phyloP scores from a whole-genome alignment of 805 yeast genomes.

The Ogataea wickerhamii region DNA sequence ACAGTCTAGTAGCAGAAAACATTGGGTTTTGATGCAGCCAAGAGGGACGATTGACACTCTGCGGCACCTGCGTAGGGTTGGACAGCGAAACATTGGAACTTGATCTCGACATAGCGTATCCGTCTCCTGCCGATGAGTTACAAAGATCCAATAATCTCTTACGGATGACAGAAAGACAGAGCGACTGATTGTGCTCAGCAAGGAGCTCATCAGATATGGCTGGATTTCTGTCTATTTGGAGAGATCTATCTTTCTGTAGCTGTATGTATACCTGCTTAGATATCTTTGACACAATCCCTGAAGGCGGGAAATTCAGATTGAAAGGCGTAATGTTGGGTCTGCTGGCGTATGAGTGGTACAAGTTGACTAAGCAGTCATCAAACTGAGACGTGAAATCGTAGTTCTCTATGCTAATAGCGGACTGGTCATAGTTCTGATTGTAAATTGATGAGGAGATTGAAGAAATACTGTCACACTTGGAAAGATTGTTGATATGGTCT shows the following conservation, averaged over 20 bases:
- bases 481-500: conserved; percentile 6
- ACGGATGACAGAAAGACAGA: conserved; percentile 30
- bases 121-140: conserved; percentile 19
- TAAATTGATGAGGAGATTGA: conserved; percentile 22
- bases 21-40: conserved; percentile 34
- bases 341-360: conserved; percentile 46
- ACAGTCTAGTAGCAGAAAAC: conserved; percentile 28
- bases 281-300: conserved; percentile 59
- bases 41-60: conserved; percentile 28
- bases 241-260: conserved; percentile 14
- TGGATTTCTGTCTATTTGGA: conserved; percentile 25
- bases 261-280: conserved; percentile 49
- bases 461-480: conserved; percentile 22
- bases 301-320: conserved; percentile 60
- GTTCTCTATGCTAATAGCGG: conserved; percentile 21
- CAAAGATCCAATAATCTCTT: conserved; percentile 32
- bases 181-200: conserved; percentile 20
- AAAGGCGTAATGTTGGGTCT: conserved; percentile 69
- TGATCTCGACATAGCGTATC: conserved; percentile 25
- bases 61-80: conserved; percentile 2
- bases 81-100: conserved; percentile 21
- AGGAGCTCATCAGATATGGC: conserved; percentile 29
- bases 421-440: conserved; percentile 13
- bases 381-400: conserved; percentile 36
- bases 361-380: conserved; percentile 42